phyloP scores from a whole-genome alignment of 805 yeast genomes.

The Candida morakotiae region DNA sequence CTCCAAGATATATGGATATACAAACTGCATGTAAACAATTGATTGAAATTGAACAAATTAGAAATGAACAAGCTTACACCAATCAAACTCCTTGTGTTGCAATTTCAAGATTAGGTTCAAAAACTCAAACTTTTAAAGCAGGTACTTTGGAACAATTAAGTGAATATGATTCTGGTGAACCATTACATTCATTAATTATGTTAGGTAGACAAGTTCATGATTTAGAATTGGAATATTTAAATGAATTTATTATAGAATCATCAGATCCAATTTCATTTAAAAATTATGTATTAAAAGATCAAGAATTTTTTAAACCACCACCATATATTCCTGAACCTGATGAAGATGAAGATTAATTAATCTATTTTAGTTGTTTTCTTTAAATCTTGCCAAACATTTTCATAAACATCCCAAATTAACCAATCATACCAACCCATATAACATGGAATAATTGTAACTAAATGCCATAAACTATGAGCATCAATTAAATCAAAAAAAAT shows the following conservation, averaged over 20 bases:
- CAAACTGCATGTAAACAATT: slow-evolving; percentile 85
- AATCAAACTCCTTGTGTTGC: slow-evolving; percentile 91
- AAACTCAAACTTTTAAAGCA: slow-evolving; percentile 75
- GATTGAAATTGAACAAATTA: slow-evolving; percentile 77
- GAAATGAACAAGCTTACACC: slow-evolving; percentile 76
- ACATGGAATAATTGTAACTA: slow-evolving; percentile 62
- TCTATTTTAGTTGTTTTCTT: slow-evolving; percentile 5
- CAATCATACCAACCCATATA: slow-evolving; percentile 42
- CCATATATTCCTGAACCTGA: slow-evolving; percentile 53
- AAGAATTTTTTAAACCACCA: slow-evolving; percentile 70
- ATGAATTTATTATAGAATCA: slow-evolving; percentile 67
- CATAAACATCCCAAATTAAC: slow-evolving; percentile 39
- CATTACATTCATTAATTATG: slow-evolving; percentile 86
- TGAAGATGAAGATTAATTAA: slow-evolving; percentile 14
- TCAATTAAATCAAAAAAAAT: slow-evolving; percentile 60
- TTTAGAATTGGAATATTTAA: slow-evolving; percentile 79
- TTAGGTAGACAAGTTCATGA: slow-evolving; percentile 94
- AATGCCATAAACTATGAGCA: slow-evolving; percentile 95
- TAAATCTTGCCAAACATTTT: slow-evolving; percentile 23
- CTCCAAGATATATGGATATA: slow-evolving; percentile 94
- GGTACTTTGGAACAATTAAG: slow-evolving; percentile 77
- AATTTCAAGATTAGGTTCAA: slow-evolving; percentile 86
- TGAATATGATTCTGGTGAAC: slow-evolving; percentile 88
- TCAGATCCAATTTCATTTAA: slow-evolving; percentile 53
- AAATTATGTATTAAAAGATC: slow-evolving; percentile 47